Conservation (phyloP, 495 filamentous ascomycete genomes). For the Aspergillus ellipticus region DNA sequence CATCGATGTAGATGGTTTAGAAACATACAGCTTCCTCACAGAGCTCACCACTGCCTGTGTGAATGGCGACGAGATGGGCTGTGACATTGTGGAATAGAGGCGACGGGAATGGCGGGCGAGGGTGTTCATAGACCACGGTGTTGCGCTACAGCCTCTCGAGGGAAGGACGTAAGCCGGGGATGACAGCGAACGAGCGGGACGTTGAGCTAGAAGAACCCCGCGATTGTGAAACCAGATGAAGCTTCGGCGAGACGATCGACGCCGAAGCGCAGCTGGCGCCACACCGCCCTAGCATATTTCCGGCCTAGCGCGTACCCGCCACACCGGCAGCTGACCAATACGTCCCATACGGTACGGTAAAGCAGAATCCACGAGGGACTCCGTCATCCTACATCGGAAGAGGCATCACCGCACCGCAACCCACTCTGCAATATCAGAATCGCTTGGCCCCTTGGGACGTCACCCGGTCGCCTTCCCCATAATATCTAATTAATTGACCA, state of each 20-base stretch:
- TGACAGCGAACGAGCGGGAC: not conserved
- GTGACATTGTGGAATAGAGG: constrained; percentile 32
- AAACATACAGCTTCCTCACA: constrained; percentile 74
- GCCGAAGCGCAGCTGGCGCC: constrained; percentile 15
- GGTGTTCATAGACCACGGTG: constrained; percentile 11
- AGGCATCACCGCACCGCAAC: not conserved
- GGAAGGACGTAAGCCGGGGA: not conserved
- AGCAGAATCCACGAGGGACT: constrained; percentile 6
- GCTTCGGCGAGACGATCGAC: not conserved
- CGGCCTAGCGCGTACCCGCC: not conserved
- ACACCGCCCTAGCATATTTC: not conserved
- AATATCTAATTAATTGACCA: not conserved
- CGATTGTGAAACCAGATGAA: not conserved
- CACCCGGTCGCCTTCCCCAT: not conserved
- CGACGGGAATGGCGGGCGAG: constrained; percentile 17
- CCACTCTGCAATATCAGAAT: not conserved
- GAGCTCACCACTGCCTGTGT: constrained; percentile 74
- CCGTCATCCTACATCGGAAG: constrained; percentile 11
- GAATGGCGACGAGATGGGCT: constrained; percentile 56
- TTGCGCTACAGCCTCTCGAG: not conserved
- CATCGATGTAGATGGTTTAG: not conserved
- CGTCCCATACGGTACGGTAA: not conserved
- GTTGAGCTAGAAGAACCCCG: not conserved
- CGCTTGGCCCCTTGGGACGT: not conserved
- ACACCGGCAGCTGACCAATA: constrained; percentile 2